Evolutionary conservation across 2,329 filamentous ascomycete genomes (phyloP).

Genomic region (Exophiala spinifera): DNA sequence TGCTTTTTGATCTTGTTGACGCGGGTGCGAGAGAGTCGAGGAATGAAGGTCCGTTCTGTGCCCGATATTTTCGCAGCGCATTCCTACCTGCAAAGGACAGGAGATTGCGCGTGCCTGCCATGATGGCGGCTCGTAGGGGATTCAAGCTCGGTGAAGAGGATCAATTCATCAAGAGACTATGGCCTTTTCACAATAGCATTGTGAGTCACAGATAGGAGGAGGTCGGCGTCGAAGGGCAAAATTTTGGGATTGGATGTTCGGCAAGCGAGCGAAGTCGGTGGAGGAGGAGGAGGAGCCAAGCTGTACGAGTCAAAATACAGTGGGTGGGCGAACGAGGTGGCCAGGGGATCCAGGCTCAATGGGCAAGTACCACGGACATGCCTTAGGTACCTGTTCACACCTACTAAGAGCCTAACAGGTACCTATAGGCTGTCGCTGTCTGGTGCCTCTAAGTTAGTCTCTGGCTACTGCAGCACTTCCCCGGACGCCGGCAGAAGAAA

Average conservation of each 20-base stretch:
- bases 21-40: conserved; percentile 19
- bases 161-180: not conserved
- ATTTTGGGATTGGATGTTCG: not conserved
- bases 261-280: conserved; percentile 1
- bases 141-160: not conserved
- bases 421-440: too few relatives aligned
- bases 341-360: too few relatives aligned
- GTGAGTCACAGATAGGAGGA: conserved; percentile 5
- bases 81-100: conserved; percentile 35
- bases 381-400: too few relatives aligned
- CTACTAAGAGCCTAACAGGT: too few relatives aligned
- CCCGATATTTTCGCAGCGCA: conserved; percentile 12
- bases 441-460: too few relatives aligned
- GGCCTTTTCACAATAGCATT: conserved; percentile 4
- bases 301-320: too few relatives aligned
- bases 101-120: conserved; percentile 43
- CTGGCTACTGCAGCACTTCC: too few relatives aligned
- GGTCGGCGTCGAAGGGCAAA: not conserved
- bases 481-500: too few relatives aligned
- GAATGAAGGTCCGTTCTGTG: conserved; percentile 17
- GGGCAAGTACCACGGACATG: too few relatives aligned
- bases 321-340: not conserved
- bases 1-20: conserved; percentile 21
- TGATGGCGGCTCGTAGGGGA: conserved; percentile 28
- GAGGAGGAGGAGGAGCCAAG: not conserved